Evolutionary conservation across 208 protist species (phyloP), one percentile per base, ranked within the genome.

Genomic region (Acanthamoeba royreba): DNA sequence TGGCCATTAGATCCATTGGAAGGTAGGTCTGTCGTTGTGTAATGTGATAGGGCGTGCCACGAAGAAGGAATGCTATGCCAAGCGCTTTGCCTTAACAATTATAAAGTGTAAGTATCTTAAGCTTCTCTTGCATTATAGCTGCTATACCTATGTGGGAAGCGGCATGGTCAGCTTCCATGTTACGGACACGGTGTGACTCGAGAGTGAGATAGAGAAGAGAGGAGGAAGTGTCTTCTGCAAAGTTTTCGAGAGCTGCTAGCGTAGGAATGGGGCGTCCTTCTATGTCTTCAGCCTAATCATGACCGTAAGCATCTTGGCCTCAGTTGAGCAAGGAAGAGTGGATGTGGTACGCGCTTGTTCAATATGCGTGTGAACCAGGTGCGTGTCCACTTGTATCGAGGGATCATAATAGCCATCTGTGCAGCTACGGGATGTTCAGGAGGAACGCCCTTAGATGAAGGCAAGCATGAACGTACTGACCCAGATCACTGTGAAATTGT

Each of bases 181-280:
- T 69, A 7, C 74, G 45, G n/a, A 93, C 22, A 28, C 69, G 40
- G 43, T 88, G 38, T 9, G 53, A 66, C 42, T 93, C 74, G 15
- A 93, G n/a, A 15, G 91, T 52, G 66, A 93, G 91, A 49, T 93
- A 93, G 72, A 93, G 72, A 8, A 93, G 66, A 17, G 91, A 89
- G 17, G 91, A 93, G 22, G 45, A 1, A 2, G 91, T 93, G 49
- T 88, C 74, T 28, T 93, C 91, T 2, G 72, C n/a, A 28, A 88
- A 93, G 28, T 17, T 72, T 40, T 93, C 91, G 9, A 93, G 22
- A n/a, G 69, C 91, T 7, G 66, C 49, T 4, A 93, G 47, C 17
- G 55, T 90, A 4, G 53, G 83, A 7, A 90, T 72, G 5, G 83
- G 83, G 13, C 83, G 47, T 9, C 40, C 40, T 43, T 90, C 53